phyloP scores from a whole-genome alignment of 106 monocot genomes.

The Gastrodia elata region DNA sequence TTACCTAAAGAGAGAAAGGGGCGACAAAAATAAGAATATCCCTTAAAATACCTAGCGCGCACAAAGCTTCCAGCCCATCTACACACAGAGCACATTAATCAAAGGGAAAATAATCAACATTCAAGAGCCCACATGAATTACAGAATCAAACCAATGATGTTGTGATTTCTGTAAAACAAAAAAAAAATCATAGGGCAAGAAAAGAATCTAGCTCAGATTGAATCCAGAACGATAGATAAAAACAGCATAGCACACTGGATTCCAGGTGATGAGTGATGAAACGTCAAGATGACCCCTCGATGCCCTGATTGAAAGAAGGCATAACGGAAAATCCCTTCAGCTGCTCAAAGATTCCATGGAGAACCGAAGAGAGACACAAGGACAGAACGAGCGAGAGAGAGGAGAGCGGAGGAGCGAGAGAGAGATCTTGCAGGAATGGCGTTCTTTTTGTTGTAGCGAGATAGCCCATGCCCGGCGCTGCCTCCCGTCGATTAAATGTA shows the following conservation, averaged over 20 bases:
- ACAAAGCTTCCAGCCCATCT: background rate
- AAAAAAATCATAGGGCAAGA: background rate
- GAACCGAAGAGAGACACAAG: background rate
- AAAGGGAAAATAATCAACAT: background rate
- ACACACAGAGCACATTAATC: background rate
- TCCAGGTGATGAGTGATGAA: background rate
- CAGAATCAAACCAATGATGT: background rate
- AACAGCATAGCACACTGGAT: background rate
- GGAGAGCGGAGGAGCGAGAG: background rate
- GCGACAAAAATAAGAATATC: background rate
- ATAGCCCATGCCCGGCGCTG: background rate
- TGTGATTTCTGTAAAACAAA: background rate
- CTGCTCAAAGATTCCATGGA: background rate
- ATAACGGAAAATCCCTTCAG: background rate
- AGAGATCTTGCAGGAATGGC: background rate
- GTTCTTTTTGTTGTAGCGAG: background rate
- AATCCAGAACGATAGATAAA: conserved; percentile 4
- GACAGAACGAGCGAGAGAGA: background rate
- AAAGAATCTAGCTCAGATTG: background rate
- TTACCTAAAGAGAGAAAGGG: background rate
- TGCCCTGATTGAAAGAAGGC: background rate
- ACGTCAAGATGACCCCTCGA: background rate
- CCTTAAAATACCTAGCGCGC: background rate
- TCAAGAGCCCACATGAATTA: background rate
- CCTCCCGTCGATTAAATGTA: background rate